Conservation (phyloP, 306 rosid genomes). For the Astragalus membranaceus region DNA sequence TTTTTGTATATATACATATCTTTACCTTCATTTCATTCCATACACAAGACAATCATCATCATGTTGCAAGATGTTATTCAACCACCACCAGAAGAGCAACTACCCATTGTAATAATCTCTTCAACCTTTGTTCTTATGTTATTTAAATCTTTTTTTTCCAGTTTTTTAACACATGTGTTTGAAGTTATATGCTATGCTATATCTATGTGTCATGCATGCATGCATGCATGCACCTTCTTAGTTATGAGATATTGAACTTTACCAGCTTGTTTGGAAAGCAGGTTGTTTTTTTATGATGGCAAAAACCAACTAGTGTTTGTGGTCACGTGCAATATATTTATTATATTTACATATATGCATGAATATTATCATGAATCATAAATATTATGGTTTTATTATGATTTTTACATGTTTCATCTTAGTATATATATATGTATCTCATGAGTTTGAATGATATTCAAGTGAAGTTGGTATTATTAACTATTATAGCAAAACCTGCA, state of each 20-base stretch:
- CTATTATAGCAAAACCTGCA: background rate
- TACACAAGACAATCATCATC: conserved; percentile 24
- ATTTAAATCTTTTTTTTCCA: background rate
- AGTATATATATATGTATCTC: conserved; percentile 6
- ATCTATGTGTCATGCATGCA: conserved; percentile 3
- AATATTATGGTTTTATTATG: conserved; percentile 7
- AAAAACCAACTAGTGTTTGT: background rate
- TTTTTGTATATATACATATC: background rate
- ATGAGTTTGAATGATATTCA: background rate
- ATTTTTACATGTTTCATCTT: conserved; percentile 21
- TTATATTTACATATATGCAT: background rate
- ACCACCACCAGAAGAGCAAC: conserved; percentile 37
- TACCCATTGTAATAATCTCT: conserved; percentile 46
- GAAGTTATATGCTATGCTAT: background rate
- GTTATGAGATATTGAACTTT: background rate
- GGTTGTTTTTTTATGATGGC: background rate
- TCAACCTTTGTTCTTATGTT: conserved; percentile 6
- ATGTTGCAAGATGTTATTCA: conserved; percentile 66
- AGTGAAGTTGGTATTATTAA: background rate
- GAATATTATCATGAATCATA: background rate
- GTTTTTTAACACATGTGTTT: conserved; percentile 16
- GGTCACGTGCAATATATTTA: background rate
- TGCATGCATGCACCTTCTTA: background rate
- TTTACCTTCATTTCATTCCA: background rate
- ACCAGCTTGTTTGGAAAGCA: background rate